Conservation (phyloP, 768 basidiomycete species). For the Lactifluus piperatus region DNA sequence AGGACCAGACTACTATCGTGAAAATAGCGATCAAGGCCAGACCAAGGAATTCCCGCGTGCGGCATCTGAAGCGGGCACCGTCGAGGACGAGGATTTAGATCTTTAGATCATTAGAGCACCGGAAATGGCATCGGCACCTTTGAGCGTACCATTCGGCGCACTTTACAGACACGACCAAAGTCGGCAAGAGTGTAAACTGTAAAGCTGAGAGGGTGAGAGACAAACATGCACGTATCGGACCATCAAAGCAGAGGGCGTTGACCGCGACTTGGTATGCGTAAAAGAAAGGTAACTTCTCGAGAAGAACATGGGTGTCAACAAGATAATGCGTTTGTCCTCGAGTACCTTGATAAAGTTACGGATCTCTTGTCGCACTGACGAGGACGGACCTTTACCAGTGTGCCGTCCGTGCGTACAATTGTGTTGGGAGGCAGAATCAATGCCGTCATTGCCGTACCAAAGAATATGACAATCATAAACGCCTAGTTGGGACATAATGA, state of each 20-base stretch:
- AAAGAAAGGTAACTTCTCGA: conserved; percentile 38
- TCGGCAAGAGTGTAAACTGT: background rate
- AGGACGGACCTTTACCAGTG: conserved; percentile 30
- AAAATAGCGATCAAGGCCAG: conserved; percentile 27
- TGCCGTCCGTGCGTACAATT: conserved; percentile 35
- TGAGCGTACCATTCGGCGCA: conserved; percentile 33
- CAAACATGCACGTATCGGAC: conserved; percentile 29
- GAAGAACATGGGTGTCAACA: conserved; percentile 37
- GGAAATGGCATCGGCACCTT: conserved; percentile 34
- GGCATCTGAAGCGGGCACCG: conserved; percentile 26
- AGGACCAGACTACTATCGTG: conserved; percentile 31
- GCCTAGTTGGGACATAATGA: conserved; percentile 22
- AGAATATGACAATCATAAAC: conserved; percentile 38
- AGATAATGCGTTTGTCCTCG: conserved; percentile 35
- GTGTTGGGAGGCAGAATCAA: conserved; percentile 31
- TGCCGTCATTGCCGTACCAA: conserved; percentile 31
- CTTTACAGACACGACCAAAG: background rate
- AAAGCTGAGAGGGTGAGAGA: background rate
- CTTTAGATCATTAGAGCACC: conserved; percentile 37
- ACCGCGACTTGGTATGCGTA: conserved; percentile 39
- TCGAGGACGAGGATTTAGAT: conserved; percentile 35
- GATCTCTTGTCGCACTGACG: conserved; percentile 27
- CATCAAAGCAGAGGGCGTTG: conserved; percentile 34
- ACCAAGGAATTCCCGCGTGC: conserved; percentile 33
- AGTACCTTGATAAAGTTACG: conserved; percentile 26